These are phyloP conservation scores for Coemansia sp. DNA, from an alignment of 192 early-diverging fungal species.

Conservation along the genomic window DNA sequence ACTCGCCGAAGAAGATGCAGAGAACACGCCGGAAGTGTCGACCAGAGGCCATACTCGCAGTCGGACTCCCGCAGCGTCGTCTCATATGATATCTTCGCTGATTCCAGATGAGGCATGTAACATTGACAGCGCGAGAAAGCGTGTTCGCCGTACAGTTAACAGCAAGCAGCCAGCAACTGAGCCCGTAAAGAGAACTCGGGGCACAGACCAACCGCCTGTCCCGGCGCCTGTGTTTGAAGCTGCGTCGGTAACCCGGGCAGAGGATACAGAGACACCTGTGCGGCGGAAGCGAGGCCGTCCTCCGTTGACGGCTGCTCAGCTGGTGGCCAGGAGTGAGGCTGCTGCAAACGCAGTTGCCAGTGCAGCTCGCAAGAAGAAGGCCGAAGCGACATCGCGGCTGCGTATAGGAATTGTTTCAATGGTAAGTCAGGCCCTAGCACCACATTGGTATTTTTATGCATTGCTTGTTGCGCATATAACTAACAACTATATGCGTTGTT, in stretches of 20 bases:
- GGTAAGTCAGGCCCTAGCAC: conserved; percentile 7
- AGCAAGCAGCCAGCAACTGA: conserved; percentile 6
- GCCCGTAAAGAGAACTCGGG: conserved; percentile 2
- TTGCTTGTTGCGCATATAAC: not conserved
- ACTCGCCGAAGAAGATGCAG: not conserved
- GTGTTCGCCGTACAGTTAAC: not conserved
- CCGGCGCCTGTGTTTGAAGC: conserved; percentile 6
- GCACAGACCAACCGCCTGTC: not conserved
- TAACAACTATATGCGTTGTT: not conserved
- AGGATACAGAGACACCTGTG: not conserved
- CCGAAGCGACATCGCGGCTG: conserved; percentile 11
- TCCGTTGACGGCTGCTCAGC: conserved; percentile 10
- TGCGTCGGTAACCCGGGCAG: not conserved
- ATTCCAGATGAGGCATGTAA: not conserved
- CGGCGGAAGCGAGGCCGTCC: conserved; percentile 14
- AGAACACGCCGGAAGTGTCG: not conserved
- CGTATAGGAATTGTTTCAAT: conserved; percentile 48
- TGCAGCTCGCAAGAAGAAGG: conserved; percentile 9
- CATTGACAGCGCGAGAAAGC: conserved; percentile 1
- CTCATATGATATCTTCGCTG: not conserved
- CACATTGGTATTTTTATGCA: not conserved
- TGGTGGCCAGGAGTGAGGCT: conserved; percentile 5
- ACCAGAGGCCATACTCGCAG: not conserved
- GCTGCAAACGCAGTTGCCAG: not conserved
- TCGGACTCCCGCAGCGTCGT: not conserved